phyloP scores from a whole-genome alignment of 148 eudicot species.

The Rhododendron henanense region DNA sequence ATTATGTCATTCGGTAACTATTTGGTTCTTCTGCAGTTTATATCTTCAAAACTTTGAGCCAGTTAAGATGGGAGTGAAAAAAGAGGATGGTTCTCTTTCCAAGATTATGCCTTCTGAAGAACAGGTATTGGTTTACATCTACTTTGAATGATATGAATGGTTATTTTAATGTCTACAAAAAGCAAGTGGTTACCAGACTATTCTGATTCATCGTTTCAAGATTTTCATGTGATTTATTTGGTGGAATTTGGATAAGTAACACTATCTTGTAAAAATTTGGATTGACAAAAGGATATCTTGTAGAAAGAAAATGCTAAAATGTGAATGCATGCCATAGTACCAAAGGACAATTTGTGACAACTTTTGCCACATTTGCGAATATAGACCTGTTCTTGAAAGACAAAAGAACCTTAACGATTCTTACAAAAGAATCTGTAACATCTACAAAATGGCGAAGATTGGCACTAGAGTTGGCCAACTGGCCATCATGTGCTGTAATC shows the following conservation, averaged over 20 bases:
- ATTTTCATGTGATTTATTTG: neutral
- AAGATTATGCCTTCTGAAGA: neutral
- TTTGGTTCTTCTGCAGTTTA: neutral
- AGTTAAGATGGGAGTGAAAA: conserved; percentile 5
- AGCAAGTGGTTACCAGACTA: too few species aligned
- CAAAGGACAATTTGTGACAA: neutral
- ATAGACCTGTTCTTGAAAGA: neutral
- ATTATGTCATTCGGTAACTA: neutral
- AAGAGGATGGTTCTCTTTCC: neutral
- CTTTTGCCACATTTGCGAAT: neutral
- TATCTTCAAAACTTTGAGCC: neutral
- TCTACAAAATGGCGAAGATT: neutral
- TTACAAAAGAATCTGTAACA: neutral
- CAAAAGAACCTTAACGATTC: neutral
- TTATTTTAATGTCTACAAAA: neutral
- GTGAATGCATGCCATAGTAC: neutral
- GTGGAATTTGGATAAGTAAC: neutral
- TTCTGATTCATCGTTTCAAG: neutral
- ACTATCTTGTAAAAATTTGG: neutral
- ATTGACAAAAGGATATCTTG: neutral
- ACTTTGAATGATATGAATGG: neutral
- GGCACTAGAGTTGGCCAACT: neutral
- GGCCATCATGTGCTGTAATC: neutral
- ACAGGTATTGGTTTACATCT: neutral
- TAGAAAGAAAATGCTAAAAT: neutral